Conservation (phyloP, 2,329 filamentous ascomycete species). For the Aureobasidium sp. region DNA sequence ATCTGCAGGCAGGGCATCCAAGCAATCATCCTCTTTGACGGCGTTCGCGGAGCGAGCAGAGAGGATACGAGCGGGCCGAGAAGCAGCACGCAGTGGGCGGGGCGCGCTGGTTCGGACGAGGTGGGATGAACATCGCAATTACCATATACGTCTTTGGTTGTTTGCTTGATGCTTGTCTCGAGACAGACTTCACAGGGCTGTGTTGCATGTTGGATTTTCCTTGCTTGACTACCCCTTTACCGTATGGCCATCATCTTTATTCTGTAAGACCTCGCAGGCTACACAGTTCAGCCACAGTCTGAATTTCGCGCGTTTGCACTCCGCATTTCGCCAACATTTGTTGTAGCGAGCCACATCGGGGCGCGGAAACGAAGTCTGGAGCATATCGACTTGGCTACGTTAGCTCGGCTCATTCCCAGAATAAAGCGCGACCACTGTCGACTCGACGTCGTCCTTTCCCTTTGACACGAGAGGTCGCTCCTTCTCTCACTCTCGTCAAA, state of each 20-base stretch:
- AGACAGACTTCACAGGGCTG: not conserved
- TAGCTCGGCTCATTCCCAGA: not conserved
- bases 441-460: not conserved
- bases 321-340: not conserved
- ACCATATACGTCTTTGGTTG: not conserved
- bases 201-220: not conserved
- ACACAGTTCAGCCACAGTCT: not conserved
- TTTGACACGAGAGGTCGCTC: not conserved
- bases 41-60: not conserved
- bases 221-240: not conserved
- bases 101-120: not conserved
- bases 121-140: constrained; percentile 1
- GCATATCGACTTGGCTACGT: constrained; percentile 3
- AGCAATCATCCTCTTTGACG: not conserved
- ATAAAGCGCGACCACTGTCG: not conserved
- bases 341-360: not conserved
- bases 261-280: not conserved
- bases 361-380: constrained; percentile 6
- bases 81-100: not conserved
- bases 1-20: not conserved
- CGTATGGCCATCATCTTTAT: not conserved
- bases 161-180: not conserved
- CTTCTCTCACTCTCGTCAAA: not conserved
- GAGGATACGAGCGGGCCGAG: not conserved
- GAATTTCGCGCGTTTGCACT: not conserved